These are phyloP conservation scores for Penicillium sp. DNA, from an alignment of 2,329 filamentous ascomycete genomes.

Conservation along the genomic window DNA sequence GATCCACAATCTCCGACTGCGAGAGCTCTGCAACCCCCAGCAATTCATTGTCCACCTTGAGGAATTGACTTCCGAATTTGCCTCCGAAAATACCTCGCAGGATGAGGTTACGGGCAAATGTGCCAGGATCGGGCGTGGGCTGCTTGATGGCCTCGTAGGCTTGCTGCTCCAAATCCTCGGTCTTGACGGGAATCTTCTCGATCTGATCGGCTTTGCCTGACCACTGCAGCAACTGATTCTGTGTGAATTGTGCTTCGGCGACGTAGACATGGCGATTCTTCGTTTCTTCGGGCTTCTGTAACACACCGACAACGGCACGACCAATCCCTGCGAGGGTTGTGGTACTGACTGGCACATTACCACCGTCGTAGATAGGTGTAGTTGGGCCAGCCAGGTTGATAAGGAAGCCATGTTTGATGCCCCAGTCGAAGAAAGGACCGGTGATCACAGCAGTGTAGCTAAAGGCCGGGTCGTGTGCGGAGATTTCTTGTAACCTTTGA, in stretches of 20 bases:
- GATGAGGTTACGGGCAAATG: slow-evolving; percentile 36
- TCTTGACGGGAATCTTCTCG: slow-evolving; percentile 27
- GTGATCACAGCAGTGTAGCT: slow-evolving; percentile 38
- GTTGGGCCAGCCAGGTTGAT: slow-evolving; percentile 44
- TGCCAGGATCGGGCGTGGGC: slow-evolving; percentile 24
- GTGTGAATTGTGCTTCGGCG: slow-evolving; percentile 51
- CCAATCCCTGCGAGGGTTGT: slow-evolving; percentile 55
- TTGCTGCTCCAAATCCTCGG: slow-evolving; percentile 33
- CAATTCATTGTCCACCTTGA: slow-evolving; percentile 43
- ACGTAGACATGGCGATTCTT: slow-evolving; percentile 57
- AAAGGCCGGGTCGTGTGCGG: slow-evolving; percentile 23
- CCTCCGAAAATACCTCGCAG: slow-evolving; percentile 37
- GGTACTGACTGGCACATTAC: slow-evolving; percentile 53
- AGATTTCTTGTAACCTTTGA: slow-evolving; percentile 32
- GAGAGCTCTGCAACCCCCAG: slow-evolving; percentile 40
- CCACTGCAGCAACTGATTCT: slow-evolving; percentile 43
- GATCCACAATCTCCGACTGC: slow-evolving; percentile 35
- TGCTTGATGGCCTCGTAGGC: slow-evolving; percentile 38
- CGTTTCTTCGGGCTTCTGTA: slow-evolving; percentile 57
- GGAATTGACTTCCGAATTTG: slow-evolving; percentile 35
- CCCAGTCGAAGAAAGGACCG: slow-evolving; percentile 41
- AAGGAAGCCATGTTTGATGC: slow-evolving; percentile 46
- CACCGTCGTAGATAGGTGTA: slow-evolving; percentile 55
- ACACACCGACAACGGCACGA: slow-evolving; percentile 54
- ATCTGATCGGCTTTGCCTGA: slow-evolving; percentile 31